Percentiles rank a stretch among this genome's conserved stretches.
phyloP scores from a whole-genome alignment of 2,329 filamentous ascomycete species.

The Diaporthe sp. region DNA sequence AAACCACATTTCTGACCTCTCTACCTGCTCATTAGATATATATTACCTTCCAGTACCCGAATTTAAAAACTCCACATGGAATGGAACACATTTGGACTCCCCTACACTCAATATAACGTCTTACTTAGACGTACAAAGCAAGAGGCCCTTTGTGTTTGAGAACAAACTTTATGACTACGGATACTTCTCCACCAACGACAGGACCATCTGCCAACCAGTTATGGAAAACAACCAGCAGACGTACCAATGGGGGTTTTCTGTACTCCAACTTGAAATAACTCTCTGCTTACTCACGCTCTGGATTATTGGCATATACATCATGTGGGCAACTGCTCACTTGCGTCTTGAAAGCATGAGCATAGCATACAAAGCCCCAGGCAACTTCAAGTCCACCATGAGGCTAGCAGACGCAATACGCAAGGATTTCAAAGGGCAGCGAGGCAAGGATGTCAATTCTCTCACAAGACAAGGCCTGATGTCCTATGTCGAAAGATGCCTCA shows the following conservation, averaged over 20 bases:
- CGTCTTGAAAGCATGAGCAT: neutral
- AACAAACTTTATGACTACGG: neutral
- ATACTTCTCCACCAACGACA: neutral
- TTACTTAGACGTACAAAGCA: neutral
- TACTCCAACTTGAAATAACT: neutral
- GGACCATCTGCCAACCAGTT: neutral
- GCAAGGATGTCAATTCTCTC: neutral
- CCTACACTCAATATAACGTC: neutral
- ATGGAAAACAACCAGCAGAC: neutral
- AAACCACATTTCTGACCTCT: neutral
- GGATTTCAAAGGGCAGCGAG: neutral
- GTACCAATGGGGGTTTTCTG: neutral
- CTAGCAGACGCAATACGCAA: neutral
- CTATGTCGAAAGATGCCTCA: neutral
- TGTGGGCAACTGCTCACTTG: neutral
- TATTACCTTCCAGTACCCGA: no score
- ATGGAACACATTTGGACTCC: accelerated
- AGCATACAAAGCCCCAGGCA: neutral
- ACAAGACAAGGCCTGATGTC: neutral
- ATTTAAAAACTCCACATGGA: accelerated
- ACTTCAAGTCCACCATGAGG: neutral
- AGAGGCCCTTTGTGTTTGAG: neutral
- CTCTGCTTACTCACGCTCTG: neutral
- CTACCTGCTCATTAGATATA: neutral
- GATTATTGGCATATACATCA: neutral